phyloP scores from a whole-genome alignment of 192 early-diverging fungal genomes.

The Umbelopsis sp. region DNA sequence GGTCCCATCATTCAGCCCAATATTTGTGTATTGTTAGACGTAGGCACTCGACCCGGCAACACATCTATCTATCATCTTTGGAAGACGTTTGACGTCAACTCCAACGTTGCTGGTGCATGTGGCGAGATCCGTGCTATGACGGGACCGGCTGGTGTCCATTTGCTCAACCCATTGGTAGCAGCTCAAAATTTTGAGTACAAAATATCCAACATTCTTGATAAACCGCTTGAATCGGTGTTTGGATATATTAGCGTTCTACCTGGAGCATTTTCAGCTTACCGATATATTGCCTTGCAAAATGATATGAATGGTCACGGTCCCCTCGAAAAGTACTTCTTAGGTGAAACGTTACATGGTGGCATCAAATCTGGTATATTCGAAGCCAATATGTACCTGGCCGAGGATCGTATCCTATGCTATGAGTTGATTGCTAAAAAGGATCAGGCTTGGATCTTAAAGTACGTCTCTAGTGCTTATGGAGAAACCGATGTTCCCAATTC shows the following conservation, averaged over 20 bases:
- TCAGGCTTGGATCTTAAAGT: conserved; percentile 72
- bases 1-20: conserved; percentile 60
- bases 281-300: conserved; percentile 73
- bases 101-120: conserved; percentile 65
- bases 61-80: conserved; percentile 70
- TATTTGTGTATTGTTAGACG: conserved; percentile 66
- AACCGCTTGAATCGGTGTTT: conserved; percentile 79
- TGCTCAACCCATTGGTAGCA: conserved; percentile 64
- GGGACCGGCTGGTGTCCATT: conserved; percentile 44
- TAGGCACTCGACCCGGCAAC: conserved; percentile 63
- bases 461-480: conserved; percentile 70
- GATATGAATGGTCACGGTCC: conserved; percentile 62
- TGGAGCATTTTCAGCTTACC: conserved; percentile 86
- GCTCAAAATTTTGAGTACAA: conserved; percentile 76
- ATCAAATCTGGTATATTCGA: conserved; percentile 66
- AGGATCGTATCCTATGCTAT: conserved; percentile 86
- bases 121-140: conserved; percentile 68
- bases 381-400: conserved; percentile 84
- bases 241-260: conserved; percentile 89
- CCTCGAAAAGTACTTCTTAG: conserved; percentile 78
- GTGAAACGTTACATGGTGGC: conserved; percentile 57
- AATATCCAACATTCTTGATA: conserved; percentile 70
- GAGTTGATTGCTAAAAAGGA: conserved; percentile 79
- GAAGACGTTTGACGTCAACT: conserved; percentile 64
- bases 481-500: conserved; percentile 83